These are phyloP conservation scores for Saccharum spontaneum DNA, from an alignment of 176 grass and related monocot species.

Conservation along the genomic window DNA sequence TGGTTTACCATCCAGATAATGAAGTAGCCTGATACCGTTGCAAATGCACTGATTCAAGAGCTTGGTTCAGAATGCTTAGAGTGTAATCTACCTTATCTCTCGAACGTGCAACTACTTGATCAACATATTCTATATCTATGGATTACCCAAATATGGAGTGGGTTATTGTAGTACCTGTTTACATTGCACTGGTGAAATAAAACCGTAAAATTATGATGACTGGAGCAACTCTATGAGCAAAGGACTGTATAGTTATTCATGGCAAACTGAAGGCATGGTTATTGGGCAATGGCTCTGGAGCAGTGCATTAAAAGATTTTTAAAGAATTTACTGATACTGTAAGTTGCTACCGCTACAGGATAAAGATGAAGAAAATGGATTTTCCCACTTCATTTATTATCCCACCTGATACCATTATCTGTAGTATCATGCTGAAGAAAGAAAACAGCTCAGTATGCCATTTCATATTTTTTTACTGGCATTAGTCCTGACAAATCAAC, in stretches of 20 bases:
- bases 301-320: background rate
- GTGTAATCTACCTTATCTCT: background rate
- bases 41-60: background rate
- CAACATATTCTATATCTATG: background rate
- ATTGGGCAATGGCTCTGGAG: background rate
- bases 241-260: background rate
- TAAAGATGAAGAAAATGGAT: conserved; percentile 7
- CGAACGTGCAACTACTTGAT: background rate
- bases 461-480: background rate
- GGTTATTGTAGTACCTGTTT: background rate
- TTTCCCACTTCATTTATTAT: conserved; percentile 16
- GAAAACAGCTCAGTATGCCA: background rate
- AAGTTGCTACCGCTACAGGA: background rate
- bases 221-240: background rate
- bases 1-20: background rate
- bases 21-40: background rate
- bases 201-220: background rate
- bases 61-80: background rate
- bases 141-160: background rate
- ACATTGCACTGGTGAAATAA: background rate
- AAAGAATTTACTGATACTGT: background rate
- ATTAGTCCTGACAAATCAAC: background rate
- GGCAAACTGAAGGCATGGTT: background rate
- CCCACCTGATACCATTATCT: background rate
- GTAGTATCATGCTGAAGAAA: background rate